These are phyloP conservation scores for Cutaneotrichosporon curvatum DNA, from an alignment of 1,284 basidiomycete species.

Conservation along the genomic window DNA sequence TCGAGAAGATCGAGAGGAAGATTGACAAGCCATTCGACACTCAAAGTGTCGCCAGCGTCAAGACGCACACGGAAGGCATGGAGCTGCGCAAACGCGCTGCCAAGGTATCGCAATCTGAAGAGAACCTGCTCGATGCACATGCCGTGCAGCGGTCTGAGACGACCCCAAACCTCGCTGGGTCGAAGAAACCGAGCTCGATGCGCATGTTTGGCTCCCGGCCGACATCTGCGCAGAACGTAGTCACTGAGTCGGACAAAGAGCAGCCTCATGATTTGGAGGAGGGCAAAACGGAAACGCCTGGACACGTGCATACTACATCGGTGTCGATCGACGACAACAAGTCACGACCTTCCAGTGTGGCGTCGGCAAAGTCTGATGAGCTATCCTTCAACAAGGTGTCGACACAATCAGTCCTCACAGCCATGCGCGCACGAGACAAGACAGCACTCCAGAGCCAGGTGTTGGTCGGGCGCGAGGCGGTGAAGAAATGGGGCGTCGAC, in stretches of 20 bases:
- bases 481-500: conserved; percentile 80
- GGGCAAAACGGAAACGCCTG: background rate
- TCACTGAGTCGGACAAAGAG: too few species aligned
- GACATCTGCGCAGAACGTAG: background rate
- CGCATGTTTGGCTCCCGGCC: background rate
- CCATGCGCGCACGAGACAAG: conserved; percentile 67
- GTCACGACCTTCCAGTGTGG: too few species aligned
- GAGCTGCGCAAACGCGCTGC: background rate
- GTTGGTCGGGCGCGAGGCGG: conserved; percentile 62
- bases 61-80: background rate
- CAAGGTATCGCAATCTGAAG: background rate
- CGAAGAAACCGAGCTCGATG: background rate
- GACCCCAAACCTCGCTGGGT: background rate
- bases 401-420: conserved; percentile 21
- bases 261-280: too few species aligned
- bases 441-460: conserved; percentile 64
- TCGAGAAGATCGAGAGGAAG: background rate
- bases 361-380: background rate
- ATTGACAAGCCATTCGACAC: background rate
- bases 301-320: background rate
- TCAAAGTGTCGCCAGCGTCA: background rate
- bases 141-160: conserved; percentile 10
- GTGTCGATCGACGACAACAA: too few species aligned
- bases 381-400: background rate
- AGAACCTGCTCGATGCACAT: conserved; percentile 1